Base-by-base conservation (phyloP, 1,284 basidiomycete species). In the Phylloporus sp. region DNA sequence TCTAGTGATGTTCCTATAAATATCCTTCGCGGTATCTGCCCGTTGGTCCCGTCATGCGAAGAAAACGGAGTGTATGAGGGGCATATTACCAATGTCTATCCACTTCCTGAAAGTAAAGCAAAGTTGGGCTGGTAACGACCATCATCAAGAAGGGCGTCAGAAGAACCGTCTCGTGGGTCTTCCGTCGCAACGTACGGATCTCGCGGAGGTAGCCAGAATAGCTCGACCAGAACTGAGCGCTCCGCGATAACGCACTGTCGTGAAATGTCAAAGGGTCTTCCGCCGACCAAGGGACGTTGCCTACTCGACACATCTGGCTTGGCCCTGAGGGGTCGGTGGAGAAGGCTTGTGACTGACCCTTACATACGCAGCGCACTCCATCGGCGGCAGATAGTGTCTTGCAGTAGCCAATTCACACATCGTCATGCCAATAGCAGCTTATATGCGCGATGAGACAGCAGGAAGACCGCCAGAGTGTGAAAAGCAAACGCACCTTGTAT, bases 141-240 rank as follows among this genome's bases (percentile, higher is more conserved):
- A 63, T 69, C 65, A 68, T 69, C 65, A 68, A 34, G 31, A 34
- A 51, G 50, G 34, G 26, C 18, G 63, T 69, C 65, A 68, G 61
- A 56, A 50, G 61, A 63, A 28, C 54, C 64, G 46, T 53, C 56
- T 65, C 57, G 62, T 62, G 64, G 58, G 58, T 54, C 60, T 37
- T 31, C 60, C 46, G 60, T 72, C 68, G 70, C 62, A 58, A 79
- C 88, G 70, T 71, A 90, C 90, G 85, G 60, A 91, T 83, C 81
- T 92, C 90, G 56, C 90, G 84, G 57, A 92, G 80, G 75, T 93
- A 92, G 1, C 91, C 90, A 8, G 90, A 92, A 74, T 92, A 93
- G 66, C 90, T 92, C 12, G 91, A 90, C 91, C 91, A 92, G 69
- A 88, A 89, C 69, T 92, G 90, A 12, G 91, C 84, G 71, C 91